Conservation (phyloP, 1,139 yeast genomes). For the Suhomyces panamericanus region DNA sequence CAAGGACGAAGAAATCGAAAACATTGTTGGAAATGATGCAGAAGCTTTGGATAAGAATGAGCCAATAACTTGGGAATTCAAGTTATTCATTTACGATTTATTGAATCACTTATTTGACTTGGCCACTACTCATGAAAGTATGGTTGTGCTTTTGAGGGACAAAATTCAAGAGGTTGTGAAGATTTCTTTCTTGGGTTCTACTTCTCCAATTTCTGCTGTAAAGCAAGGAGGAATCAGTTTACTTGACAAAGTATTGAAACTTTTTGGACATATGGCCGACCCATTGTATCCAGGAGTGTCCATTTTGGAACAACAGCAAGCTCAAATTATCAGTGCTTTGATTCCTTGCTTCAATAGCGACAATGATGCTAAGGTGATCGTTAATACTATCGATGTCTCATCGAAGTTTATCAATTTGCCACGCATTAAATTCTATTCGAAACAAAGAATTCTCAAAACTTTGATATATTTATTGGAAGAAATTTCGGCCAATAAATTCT, state of each 20-base stretch:
- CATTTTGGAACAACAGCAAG: constrained; percentile 87
- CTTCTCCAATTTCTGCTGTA: constrained; percentile 63
- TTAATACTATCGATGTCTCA: constrained; percentile 75
- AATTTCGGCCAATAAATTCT: constrained; percentile 45
- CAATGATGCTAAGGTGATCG: constrained; percentile 71
- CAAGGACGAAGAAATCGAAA: constrained; percentile 48
- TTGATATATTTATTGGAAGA: constrained; percentile 70
- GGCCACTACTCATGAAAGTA: constrained; percentile 40
- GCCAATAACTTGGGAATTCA: constrained; percentile 71
- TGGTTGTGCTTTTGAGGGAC: constrained; percentile 45
- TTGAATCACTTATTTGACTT: constrained; percentile 51
- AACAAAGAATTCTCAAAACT: constrained; percentile 65
- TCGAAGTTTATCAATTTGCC: constrained; percentile 68
- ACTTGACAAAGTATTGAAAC: constrained; percentile 43
- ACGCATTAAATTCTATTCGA: constrained; percentile 46
- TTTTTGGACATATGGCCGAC: constrained; percentile 62
- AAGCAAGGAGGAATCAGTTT: constrained; percentile 67
- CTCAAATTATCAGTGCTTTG: constrained; percentile 87
- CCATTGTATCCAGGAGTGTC: constrained; percentile 73
- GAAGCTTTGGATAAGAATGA: constrained; percentile 48
- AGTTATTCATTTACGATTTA: constrained; percentile 59
- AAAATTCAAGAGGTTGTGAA: constrained; percentile 73
- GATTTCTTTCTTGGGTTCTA: constrained; percentile 81
- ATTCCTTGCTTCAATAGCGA: constrained; percentile 84
- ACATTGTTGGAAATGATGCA: constrained; percentile 38